These are phyloP conservation scores for Reticulascus tulasneorum DNA, from an alignment of 2,329 filamentous ascomycete species.

Conservation along the genomic window DNA sequence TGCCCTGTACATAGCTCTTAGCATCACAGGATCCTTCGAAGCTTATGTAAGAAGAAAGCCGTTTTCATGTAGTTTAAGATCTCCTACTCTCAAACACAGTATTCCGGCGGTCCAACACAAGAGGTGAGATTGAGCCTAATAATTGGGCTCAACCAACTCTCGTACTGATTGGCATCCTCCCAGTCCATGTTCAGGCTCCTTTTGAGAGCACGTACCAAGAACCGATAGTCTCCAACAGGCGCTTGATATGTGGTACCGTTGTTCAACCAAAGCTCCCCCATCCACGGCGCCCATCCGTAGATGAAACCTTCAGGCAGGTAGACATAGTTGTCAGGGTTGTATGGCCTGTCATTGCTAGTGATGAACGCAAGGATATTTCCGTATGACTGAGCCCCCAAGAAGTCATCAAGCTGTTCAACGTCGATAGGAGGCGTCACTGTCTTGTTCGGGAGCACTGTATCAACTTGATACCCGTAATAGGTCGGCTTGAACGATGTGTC, in stretches of 20 bases:
- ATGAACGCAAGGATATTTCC: too few relatives aligned
- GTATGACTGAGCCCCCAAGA: conserved; percentile 7
- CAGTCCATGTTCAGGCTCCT: conserved; percentile 6
- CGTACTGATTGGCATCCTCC: conserved; percentile 2
- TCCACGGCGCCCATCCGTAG: conserved; percentile 10
- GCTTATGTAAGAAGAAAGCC: too few relatives aligned
- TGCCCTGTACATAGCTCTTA: too few relatives aligned
- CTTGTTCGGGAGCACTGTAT: too few relatives aligned
- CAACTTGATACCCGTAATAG: conserved; percentile 5
- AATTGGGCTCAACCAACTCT: conserved; percentile 10
- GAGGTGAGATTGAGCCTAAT: conserved; percentile 6
- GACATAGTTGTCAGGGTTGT: too few relatives aligned
- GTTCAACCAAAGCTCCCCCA: conserved; percentile 6
- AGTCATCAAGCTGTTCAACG: conserved; percentile 5
- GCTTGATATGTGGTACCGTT: conserved; percentile 8
- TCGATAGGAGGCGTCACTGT: conserved; percentile 1
- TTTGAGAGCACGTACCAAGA: conserved; percentile 4
- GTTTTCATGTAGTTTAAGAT: too few relatives aligned
- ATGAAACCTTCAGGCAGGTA: too few relatives aligned
- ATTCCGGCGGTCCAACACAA: too few relatives aligned
- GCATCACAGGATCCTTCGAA: too few relatives aligned
- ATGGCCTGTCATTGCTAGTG: too few relatives aligned
- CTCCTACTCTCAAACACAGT: too few relatives aligned
- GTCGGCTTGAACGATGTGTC: conserved; percentile 4
- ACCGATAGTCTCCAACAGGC: conserved; percentile 8